Evolutionary conservation across 2,329 filamentous ascomycete species (phyloP).

Genomic region (Stagonosporopsis vannaccii): DNA sequence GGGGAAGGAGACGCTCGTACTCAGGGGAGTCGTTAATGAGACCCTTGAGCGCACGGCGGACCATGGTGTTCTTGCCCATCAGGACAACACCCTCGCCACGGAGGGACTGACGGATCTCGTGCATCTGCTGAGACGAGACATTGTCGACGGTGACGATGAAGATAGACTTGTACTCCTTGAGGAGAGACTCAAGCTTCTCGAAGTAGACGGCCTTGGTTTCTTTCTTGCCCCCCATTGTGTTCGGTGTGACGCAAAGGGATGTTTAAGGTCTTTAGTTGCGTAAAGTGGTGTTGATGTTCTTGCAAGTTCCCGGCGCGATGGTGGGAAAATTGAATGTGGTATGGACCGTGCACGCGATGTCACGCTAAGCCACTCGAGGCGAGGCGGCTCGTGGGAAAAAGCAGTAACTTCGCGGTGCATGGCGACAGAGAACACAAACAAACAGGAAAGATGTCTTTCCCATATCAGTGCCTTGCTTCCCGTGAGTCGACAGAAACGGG

Average conservation of each 20-base stretch:
- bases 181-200: conserved; percentile 97
- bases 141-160: conserved; percentile 95
- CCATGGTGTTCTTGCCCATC: conserved; percentile 99
- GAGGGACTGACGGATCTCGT: conserved; percentile 96
- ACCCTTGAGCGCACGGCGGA: conserved; percentile 95
- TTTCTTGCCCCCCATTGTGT: conserved; percentile 99
- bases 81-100: conserved; percentile 92
- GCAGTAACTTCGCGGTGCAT: conserved; percentile 13
- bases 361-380: conserved; percentile 26
- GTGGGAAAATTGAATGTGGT: conserved; percentile 38
- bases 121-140: conserved; percentile 99
- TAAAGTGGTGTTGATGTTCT: conserved; percentile 35
- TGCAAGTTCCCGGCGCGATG: conserved; percentile 20
- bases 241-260: conserved; percentile 89
- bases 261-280: conserved; percentile 80
- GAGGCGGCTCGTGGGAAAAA: conserved; percentile 16
- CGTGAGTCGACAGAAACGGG: conserved; percentile 23
- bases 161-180: conserved; percentile 96
- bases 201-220: conserved; percentile 97
- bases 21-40: conserved; percentile 91
- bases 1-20: conserved; percentile 96
- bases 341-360: conserved; percentile 25
- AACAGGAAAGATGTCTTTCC: conserved; percentile 38
- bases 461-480: conserved; percentile 52
- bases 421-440: conserved; percentile 3